Conservation (phyloP, 2,329 filamentous ascomycete species). For the Sporothrix protearum region DNA sequence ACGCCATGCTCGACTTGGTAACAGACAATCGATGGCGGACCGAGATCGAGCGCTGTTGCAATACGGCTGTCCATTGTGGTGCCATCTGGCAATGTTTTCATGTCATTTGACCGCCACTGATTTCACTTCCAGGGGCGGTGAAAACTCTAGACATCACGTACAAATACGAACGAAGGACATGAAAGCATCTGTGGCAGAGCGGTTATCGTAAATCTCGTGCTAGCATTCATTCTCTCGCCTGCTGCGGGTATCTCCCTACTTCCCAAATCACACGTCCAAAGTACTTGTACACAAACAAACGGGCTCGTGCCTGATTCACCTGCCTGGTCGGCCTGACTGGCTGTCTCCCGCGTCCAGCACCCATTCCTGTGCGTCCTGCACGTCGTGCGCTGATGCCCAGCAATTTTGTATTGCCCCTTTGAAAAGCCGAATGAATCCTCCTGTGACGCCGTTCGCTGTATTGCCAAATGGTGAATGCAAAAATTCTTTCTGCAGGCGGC, state of each 20-base stretch:
- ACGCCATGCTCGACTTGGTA: neutral
- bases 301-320: neutral
- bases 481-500: neutral
- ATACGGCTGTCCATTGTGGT: neutral
- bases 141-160: neutral
- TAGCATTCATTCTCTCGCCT: neutral
- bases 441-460: conserved; percentile 21
- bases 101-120: neutral
- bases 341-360: neutral
- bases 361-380: conserved; percentile 1
- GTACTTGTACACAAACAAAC: neutral
- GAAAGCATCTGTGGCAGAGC: neutral
- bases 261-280: neutral
- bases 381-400: neutral
- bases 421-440: neutral
- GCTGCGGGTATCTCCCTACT: neutral
- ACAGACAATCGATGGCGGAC: neutral
- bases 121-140: neutral
- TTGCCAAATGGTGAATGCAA: conserved; percentile 6
- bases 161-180: neutral
- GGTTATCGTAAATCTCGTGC: neutral
- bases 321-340: neutral
- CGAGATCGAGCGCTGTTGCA: conserved; percentile 1
- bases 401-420: neutral
- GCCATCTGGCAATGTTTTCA: neutral